These are phyloP conservation scores for Coemansia sp. DNA, from an alignment of 192 early-diverging fungal species.

Conservation along the genomic window DNA sequence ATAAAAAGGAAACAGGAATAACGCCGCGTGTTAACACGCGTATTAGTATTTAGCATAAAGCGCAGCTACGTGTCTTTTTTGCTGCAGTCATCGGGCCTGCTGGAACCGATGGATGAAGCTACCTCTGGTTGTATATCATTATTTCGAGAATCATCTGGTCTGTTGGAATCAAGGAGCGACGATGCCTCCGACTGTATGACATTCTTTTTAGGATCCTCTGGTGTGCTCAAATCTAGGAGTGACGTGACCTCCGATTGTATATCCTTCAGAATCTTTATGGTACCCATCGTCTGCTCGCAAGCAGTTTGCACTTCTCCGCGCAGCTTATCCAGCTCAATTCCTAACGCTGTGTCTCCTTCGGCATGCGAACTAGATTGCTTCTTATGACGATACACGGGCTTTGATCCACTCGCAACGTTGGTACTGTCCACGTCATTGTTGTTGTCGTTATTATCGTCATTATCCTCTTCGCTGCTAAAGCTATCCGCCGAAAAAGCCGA, in stretches of 20 bases:
- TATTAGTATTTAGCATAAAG: no score
- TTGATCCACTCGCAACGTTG: background rate
- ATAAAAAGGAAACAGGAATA: no score
- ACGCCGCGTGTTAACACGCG: no score
- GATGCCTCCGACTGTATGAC: conserved; percentile 3
- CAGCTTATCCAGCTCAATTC: conserved; percentile 9
- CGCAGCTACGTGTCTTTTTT: background rate
- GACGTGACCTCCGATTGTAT: conserved; percentile 1
- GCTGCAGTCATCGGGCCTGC: no score
- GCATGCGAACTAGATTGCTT: background rate
- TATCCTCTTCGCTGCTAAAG: background rate
- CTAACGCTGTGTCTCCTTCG: background rate
- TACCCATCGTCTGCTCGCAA: conserved; percentile 2
- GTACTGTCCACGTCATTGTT: background rate
- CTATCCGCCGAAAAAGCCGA: background rate
- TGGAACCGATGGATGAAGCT: background rate
- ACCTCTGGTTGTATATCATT: no score
- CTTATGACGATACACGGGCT: background rate
- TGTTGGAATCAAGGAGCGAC: background rate
- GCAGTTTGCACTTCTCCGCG: conserved; percentile 8
- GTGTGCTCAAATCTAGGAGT: background rate
- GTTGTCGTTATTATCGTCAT: background rate
- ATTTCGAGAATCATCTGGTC: no score
- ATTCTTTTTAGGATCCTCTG: no score
- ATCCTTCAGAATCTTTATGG: conserved; percentile 4